Evolutionary conservation across 257 asterid genomes (phyloP).

Genomic region (Gentiana straminea): DNA sequence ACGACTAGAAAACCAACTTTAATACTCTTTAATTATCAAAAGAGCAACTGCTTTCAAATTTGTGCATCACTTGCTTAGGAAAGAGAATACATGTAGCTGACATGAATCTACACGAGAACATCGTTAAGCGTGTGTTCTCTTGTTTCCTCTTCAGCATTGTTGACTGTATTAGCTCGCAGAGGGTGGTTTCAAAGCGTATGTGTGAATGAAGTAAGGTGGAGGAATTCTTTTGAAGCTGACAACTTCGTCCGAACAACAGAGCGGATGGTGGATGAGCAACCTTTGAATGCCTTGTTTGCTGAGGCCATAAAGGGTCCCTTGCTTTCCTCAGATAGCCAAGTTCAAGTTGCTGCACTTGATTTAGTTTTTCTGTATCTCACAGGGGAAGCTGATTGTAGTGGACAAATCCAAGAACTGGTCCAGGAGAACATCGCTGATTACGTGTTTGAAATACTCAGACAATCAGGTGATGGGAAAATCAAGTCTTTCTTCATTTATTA

Average conservation of each 20-base stretch:
- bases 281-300: slow-evolving; percentile 66
- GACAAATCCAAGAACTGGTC: slow-evolving; percentile 47
- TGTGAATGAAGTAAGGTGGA: slow-evolving; percentile 21
- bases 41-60: no score
- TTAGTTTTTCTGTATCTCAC: slow-evolving; percentile 51
- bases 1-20: no score
- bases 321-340: slow-evolving; percentile 86
- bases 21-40: no score
- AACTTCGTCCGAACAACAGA: slow-evolving; percentile 49
- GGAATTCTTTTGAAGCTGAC: slow-evolving; percentile 36
- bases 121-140: slow-evolving; percentile 4
- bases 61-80: no score
- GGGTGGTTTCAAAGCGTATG: slow-evolving; percentile 51
- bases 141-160: slow-evolving; percentile 50
- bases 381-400: slow-evolving; percentile 33
- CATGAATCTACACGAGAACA: background rate
- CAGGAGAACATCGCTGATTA: slow-evolving; percentile 87
- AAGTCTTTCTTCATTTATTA: no score
- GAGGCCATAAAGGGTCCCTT: slow-evolving; percentile 94
- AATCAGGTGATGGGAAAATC: slow-evolving; percentile 44
- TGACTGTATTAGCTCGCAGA: slow-evolving; percentile 76
- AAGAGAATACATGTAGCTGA: background rate
- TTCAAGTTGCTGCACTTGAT: slow-evolving; percentile 72
- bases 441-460: slow-evolving; percentile 73
- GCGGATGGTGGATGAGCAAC: slow-evolving; percentile 28